phyloP scores from a whole-genome alignment of 2,329 filamentous ascomycete genomes.

The Pezicula neosporulosa region DNA sequence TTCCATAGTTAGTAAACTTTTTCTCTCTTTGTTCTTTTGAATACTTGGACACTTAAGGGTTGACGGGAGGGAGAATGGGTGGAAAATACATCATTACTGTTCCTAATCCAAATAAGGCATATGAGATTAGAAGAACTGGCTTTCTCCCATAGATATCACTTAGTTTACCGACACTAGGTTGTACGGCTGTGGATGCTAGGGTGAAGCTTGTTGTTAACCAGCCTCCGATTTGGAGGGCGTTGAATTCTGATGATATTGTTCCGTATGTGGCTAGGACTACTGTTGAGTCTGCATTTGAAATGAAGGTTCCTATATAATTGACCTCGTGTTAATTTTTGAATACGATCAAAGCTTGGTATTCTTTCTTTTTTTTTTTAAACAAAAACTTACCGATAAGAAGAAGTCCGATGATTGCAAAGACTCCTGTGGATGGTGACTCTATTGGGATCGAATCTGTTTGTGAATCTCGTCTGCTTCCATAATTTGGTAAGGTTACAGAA shows the following conservation, averaged over 20 bases:
- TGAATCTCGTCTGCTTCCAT: too few relatives aligned
- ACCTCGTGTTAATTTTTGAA: neutral
- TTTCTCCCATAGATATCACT: conserved; percentile 58
- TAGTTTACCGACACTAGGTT: conserved; percentile 51
- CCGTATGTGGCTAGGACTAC: conserved; percentile 65
- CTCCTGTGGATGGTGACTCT: neutral
- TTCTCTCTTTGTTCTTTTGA: neutral
- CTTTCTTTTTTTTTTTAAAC: too few relatives aligned
- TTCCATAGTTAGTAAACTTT: conserved; percentile 21
- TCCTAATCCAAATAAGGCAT: conserved; percentile 46
- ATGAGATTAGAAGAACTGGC: conserved; percentile 43
- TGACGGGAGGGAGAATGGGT: conserved; percentile 16
- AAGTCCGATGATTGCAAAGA: conserved; percentile 17
- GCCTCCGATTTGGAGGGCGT: conserved; percentile 50
- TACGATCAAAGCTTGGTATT: neutral
- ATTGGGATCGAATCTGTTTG: too few relatives aligned
- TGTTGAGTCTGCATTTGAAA: conserved; percentile 60
- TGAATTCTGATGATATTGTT: conserved; percentile 58
- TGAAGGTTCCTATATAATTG: conserved; percentile 50
- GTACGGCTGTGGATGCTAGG: conserved; percentile 46
- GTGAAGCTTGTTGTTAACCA: conserved; percentile 54
- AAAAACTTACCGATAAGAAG: conserved; percentile 14
- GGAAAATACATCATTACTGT: conserved; percentile 36
- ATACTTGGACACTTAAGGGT: too few relatives aligned
- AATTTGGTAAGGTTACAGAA: too few relatives aligned